A percentile compares a stretch with the other conserved stretches of the same genome.
phyloP scores from a whole-genome alignment of 306 rosid species.

The Malus asiatica region DNA sequence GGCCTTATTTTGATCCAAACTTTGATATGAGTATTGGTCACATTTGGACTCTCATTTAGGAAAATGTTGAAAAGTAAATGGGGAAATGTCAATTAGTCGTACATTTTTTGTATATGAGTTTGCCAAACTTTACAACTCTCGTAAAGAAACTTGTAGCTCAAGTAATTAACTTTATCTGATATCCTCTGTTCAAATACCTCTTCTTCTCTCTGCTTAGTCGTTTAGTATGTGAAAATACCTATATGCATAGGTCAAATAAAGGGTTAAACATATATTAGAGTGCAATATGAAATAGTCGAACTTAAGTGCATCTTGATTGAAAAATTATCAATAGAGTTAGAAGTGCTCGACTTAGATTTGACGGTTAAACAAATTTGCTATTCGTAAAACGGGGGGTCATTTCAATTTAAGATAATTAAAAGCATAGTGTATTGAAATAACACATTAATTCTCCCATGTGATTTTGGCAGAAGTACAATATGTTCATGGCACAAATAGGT shows the following conservation, averaged over 20 bases:
- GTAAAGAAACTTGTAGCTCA: background rate
- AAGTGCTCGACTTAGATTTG: background rate
- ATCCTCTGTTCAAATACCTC: background rate
- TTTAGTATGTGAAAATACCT: background rate
- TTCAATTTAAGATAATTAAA: background rate
- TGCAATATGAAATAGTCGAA: background rate
- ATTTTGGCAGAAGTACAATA: constrained; percentile 67
- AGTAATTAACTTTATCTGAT: no score
- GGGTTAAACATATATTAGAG: no score
- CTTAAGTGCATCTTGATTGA: background rate
- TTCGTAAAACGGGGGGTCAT: background rate
- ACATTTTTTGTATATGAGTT: background rate
- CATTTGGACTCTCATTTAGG: background rate
- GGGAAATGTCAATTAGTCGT: background rate
- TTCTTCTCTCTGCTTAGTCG: background rate
- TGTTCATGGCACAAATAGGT: constrained; percentile 88
- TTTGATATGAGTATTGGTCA: background rate
- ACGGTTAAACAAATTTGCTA: background rate
- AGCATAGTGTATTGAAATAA: background rate
- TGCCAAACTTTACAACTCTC: background rate
- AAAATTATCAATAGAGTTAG: background rate
- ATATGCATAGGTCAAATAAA: background rate
- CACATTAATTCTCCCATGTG: background rate
- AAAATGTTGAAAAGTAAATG: background rate
- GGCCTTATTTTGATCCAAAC: background rate